phyloP scores from a whole-genome alignment of 2,329 filamentous ascomycete species.

The Zasmidium cellare region DNA sequence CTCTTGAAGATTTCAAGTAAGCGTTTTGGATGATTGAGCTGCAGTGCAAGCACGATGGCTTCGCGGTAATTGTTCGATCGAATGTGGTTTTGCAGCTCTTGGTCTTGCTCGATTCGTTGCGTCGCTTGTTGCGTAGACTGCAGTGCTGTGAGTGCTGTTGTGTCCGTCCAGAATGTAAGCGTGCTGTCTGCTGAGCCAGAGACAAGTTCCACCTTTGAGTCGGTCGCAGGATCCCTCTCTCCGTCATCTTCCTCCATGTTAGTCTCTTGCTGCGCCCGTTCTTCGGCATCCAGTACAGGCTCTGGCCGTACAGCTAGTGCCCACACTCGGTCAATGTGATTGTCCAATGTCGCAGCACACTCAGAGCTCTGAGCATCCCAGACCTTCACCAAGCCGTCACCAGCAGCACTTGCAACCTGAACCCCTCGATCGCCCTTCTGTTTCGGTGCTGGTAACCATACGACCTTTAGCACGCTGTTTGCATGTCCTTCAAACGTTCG shows the following conservation, averaged over 20 bases:
- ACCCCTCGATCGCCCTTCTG: slow-evolving; percentile 57
- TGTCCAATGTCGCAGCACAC: slow-evolving; percentile 85
- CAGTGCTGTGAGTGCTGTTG: slow-evolving; percentile 75
- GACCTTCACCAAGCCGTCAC: slow-evolving; percentile 92
- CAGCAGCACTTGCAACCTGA: slow-evolving; percentile 81
- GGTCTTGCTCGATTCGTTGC: slow-evolving; percentile 87
- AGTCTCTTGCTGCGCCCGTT: slow-evolving; percentile 17
- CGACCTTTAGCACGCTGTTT: slow-evolving; percentile 90
- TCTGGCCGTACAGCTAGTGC: slow-evolving; percentile 72
- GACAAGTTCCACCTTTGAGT: slow-evolving; percentile 66
- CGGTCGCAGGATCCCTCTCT: not conserved
- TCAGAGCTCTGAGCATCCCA: slow-evolving; percentile 90
- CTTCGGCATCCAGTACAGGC: slow-evolving; percentile 9
- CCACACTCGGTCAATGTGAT: slow-evolving; percentile 96
- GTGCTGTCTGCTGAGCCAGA: slow-evolving; percentile 92
- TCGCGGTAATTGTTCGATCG: slow-evolving; percentile 84
- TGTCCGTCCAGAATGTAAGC: slow-evolving; percentile 94
- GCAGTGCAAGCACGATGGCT: slow-evolving; percentile 86
- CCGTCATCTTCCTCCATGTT: slow-evolving; percentile 28
- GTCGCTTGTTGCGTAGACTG: slow-evolving; percentile 72
- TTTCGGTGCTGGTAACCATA: slow-evolving; percentile 68
- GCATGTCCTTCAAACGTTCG: slow-evolving; percentile 95
- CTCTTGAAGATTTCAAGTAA: slow-evolving; percentile 80
- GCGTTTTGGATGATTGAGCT: slow-evolving; percentile 90
- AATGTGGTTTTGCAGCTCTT: slow-evolving; percentile 90